phyloP scores from a whole-genome alignment of 768 basidiomycete genomes.

The Porphyrellus cyaneotinctus region DNA sequence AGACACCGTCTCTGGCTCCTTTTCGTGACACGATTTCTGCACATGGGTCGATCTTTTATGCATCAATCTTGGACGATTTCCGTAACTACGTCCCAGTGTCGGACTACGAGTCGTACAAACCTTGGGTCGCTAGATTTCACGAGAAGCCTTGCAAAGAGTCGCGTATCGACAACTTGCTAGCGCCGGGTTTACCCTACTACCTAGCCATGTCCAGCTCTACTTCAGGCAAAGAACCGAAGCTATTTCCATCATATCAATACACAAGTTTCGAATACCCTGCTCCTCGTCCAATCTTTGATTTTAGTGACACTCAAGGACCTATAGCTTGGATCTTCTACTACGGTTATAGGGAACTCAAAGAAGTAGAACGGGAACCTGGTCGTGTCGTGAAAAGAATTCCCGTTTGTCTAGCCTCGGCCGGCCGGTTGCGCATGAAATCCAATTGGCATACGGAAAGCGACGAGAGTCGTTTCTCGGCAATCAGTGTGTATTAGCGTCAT shows the following conservation, averaged over 20 bases:
- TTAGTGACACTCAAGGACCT: background rate
- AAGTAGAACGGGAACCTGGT: background rate
- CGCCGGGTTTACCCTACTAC: constrained; percentile 13
- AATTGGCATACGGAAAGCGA: constrained; percentile 10
- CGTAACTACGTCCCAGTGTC: constrained; percentile 9
- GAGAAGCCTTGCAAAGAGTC: constrained; percentile 7
- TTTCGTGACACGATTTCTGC: constrained; percentile 1
- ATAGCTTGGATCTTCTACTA: constrained; percentile 1
- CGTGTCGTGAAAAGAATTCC: background rate
- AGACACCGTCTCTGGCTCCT: background rate
- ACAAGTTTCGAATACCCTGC: background rate
- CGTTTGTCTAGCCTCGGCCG: background rate
- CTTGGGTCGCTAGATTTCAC: constrained; percentile 8
- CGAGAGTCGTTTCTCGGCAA: constrained; percentile 4
- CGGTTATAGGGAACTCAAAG: background rate
- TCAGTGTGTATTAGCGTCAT: background rate
- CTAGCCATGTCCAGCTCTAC: constrained; percentile 14
- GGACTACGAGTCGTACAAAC: constrained; percentile 11
- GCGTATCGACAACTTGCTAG: constrained; percentile 9
- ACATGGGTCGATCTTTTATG: background rate
- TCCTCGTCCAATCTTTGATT: background rate
- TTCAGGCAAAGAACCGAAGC: constrained; percentile 10
- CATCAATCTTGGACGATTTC: constrained; percentile 5
- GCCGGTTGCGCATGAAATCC: constrained; percentile 1
- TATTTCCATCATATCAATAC: constrained; percentile 4